Percentiles rank a stretch among this genome's conserved stretches.
Conservation (phyloP, 352 stramenopile genomes). For the Globisporangium mamillatum region DNA sequence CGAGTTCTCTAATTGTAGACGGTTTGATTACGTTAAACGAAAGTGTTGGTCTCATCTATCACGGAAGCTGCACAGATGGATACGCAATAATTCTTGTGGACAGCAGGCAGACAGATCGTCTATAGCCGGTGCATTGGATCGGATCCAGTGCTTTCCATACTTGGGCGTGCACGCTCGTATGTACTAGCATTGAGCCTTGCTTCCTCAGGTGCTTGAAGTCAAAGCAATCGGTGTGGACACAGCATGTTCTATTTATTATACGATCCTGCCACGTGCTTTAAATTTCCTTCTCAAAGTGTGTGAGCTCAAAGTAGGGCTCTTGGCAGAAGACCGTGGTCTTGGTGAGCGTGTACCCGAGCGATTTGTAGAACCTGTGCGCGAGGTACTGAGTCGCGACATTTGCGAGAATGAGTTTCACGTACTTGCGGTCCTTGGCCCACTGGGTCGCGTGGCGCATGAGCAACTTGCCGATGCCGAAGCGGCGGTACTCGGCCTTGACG, state of each 20-base stretch:
- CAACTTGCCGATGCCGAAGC: conserved; percentile 15
- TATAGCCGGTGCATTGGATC: background rate
- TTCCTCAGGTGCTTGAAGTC: too few relatives aligned
- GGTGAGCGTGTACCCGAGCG: conserved; percentile 18
- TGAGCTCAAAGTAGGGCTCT: conserved; percentile 23
- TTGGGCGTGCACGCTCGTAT: background rate
- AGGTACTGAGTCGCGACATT: conserved; percentile 5
- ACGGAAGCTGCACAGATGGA: background rate
- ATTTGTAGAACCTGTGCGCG: conserved; percentile 19
- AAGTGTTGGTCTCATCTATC: background rate
- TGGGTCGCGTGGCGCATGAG: conserved; percentile 20
- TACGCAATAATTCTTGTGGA: background rate
- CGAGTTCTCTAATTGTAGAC: too few relatives aligned
- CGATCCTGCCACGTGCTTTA: background rate
- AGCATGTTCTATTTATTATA: background rate
- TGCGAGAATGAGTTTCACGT: conserved; percentile 12
- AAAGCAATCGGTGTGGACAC: background rate
- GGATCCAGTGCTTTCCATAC: background rate
- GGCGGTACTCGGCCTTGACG: conserved; percentile 13
- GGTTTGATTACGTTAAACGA: background rate
- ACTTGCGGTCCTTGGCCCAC: conserved; percentile 10
- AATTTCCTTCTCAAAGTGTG: conserved; percentile 24
- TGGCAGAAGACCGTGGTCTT: conserved; percentile 18
- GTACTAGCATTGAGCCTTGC: too few relatives aligned
- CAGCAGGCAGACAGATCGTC: background rate